phyloP scores from a whole-genome alignment of 192 early-diverging fungal species.

The Anaeromyces robustus region DNA sequence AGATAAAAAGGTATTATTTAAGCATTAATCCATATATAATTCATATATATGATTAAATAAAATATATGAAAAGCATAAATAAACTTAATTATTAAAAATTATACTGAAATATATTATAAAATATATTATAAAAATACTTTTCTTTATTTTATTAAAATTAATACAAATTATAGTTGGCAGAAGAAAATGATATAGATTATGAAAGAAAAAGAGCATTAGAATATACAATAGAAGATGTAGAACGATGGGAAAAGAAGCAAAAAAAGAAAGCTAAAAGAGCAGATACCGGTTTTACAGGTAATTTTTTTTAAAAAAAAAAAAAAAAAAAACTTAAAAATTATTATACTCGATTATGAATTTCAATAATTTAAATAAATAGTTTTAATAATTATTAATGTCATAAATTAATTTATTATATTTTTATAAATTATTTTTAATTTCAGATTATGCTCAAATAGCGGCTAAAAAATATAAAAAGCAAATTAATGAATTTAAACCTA shows the following conservation, averaged over 20 bases:
- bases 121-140: no score
- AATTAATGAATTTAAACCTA: conserved; percentile 67
- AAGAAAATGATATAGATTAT: conserved; percentile 62
- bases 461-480: conserved; percentile 75
- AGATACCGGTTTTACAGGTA: conserved; percentile 73
- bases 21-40: background rate
- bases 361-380: no score
- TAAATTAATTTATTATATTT: no score
- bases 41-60: no score
- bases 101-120: background rate
- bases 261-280: conserved; percentile 37
- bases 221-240: conserved; percentile 74
- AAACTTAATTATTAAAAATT: background rate
- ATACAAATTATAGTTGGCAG: conserved; percentile 36
- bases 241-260: conserved; percentile 70
- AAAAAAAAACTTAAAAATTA: no score
- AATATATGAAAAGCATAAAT: background rate
- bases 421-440: no score
- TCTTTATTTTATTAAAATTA: no score
- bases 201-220: conserved; percentile 67
- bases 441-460: conserved; percentile 69
- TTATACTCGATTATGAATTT: no score
- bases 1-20: conserved; percentile 22
- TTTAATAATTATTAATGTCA: no score
- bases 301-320: background rate